Evolutionary conservation across 805 yeast genomes (phyloP).

Genomic region (Dipodascopsis uninucleata): DNA sequence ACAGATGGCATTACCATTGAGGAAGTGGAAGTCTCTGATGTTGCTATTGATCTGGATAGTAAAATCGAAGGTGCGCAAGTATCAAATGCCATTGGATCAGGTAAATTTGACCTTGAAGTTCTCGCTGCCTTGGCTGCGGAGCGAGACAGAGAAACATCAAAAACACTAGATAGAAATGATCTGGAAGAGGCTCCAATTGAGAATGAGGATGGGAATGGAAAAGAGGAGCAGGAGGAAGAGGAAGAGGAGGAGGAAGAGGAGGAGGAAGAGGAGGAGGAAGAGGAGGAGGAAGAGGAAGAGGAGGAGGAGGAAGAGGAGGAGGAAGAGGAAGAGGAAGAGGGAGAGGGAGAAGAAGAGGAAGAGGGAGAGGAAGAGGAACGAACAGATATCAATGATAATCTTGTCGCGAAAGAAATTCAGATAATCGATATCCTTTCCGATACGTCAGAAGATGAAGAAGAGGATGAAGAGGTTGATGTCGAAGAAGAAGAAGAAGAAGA

Average conservation of each 20-base stretch:
- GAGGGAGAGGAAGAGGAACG: neutral
- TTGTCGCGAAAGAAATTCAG: too few species aligned
- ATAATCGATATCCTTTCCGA: too few species aligned
- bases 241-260: conserved; percentile 3
- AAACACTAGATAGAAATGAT: conserved; percentile 1
- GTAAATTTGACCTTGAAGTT: conserved; percentile 3
- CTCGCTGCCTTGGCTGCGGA: neutral
- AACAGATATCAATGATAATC: conserved; percentile 1
- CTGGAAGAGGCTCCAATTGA: neutral
- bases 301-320: neutral
- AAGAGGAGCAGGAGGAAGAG: conserved; percentile 1
- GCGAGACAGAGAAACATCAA: neutral
- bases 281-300: neutral
- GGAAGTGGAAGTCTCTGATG: neutral
- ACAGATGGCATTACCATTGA: too few species aligned
- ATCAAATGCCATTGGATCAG: neutral
- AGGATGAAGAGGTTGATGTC: neutral
- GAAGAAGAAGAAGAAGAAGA: neutral
- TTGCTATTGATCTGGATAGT: neutral
- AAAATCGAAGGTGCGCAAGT: neutral
- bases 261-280: neutral
- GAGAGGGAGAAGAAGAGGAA: neutral
- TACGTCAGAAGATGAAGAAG: neutral
- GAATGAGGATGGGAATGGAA: neutral
- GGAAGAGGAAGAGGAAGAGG: neutral